Conservation (phyloP, 2,329 filamentous ascomycete genomes). For the Dissoconium aciculare region DNA sequence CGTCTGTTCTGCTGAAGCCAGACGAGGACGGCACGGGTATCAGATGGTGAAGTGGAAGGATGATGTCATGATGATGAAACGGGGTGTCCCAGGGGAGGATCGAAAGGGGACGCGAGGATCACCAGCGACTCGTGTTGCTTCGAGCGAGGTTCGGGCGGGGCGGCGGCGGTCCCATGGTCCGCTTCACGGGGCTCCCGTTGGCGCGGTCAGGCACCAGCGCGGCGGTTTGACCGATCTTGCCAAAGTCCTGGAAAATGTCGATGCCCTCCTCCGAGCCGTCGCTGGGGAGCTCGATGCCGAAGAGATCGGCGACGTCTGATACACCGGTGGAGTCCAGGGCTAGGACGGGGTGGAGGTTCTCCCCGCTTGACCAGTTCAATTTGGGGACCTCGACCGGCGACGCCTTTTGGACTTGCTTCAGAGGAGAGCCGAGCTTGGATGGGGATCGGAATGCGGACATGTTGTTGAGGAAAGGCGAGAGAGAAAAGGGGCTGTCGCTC, state of each 20-base stretch:
- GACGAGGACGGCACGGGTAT: no score
- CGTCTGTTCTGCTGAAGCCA: no score
- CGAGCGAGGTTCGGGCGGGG: slow-evolving; percentile 17
- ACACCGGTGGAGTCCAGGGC: slow-evolving; percentile 11
- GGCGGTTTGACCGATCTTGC: slow-evolving; percentile 47
- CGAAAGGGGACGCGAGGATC: no score
- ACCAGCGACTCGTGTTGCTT: slow-evolving; percentile 22
- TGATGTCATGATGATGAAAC: no score
- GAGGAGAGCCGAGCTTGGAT: slow-evolving; percentile 21
- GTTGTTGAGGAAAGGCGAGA: slow-evolving; percentile 20
- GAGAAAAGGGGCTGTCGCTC: slow-evolving; percentile 16
- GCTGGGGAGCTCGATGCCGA: slow-evolving; percentile 39
- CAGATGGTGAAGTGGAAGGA: no score
- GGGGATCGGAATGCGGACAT: slow-evolving; percentile 14
- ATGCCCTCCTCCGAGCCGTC: slow-evolving; percentile 47
- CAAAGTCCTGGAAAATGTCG: slow-evolving; percentile 61
- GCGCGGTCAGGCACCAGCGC: slow-evolving; percentile 14
- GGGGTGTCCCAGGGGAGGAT: no score
- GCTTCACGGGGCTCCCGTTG: slow-evolving; percentile 21
- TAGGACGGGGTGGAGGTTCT: slow-evolving; percentile 13
- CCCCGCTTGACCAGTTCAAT: slow-evolving; percentile 5
- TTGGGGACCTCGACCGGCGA: neutral
- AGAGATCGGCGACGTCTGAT: slow-evolving; percentile 40
- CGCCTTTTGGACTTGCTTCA: slow-evolving; percentile 19
- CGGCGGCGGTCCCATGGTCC: slow-evolving; percentile 16